Evolutionary conservation across 2,329 filamentous ascomycete species (phyloP), one percentile per base, ranked within the genome.

Genomic region (Aspergillus sp.): DNA sequence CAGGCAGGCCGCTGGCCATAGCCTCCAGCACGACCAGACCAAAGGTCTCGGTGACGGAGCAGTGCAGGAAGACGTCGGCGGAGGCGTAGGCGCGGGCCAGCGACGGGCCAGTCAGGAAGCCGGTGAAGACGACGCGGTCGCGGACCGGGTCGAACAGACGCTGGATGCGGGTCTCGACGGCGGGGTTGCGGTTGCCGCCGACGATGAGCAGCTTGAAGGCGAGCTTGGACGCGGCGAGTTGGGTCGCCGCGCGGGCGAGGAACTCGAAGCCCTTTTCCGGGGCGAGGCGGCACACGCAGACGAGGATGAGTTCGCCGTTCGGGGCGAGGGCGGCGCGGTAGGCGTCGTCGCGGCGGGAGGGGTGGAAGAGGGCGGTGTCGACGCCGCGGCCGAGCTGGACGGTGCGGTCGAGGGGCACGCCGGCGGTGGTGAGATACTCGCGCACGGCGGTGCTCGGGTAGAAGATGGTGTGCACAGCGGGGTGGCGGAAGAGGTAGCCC

Each of bases 181-280:
- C 78, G 0, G 78, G 71, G 62, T 87, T 88, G 50, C 81, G 78
- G 69, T 88, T 89, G 3, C 86, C 85, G 16, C 87, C 86, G 0
- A 88, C 85, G 50, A 88, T 80, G 57, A 87, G 75, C 3, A 89
- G 77, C 63, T 82, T 86, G 72, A 87, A 89, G 7, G 75, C 66
- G 13, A 88, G 67, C 1, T 80, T 79, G 10, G 77, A 76, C 10
- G 75, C 73, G 38, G 81, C 79, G n/a, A 89, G 71, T 53, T 77
- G 76, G 38, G 71, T 72, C 11, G 79, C 81, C 1, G 76, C 83
- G 47, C 79, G 70, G 4, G 85, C 81, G 20, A 89, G 74, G 61
- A 88, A 89, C 43, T 83, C 81, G 61, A 88, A 88, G 0, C 86
- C 86, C 64, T 89, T 89, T 64, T 89, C 87, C 1, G 84, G 84